Evolutionary conservation across 1,139 yeast genomes (phyloP).

Genomic region (Dujonia santamariae): DNA sequence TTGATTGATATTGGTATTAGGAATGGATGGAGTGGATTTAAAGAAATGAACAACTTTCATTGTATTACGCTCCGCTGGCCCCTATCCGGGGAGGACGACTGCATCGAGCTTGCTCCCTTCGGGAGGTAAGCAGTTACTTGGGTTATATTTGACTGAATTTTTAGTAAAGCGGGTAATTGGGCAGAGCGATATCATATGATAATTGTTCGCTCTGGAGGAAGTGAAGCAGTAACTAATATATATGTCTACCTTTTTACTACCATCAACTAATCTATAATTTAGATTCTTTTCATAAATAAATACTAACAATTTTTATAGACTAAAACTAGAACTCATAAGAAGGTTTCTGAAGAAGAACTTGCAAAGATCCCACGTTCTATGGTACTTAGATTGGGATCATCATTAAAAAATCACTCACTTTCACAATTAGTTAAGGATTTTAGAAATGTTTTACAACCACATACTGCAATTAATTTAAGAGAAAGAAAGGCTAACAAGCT

Average conservation of each 20-base stretch:
- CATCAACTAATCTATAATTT: too few relatives aligned
- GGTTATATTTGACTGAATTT: too few relatives aligned
- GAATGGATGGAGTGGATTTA: too few relatives aligned
- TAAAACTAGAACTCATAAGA: slow-evolving; percentile 85
- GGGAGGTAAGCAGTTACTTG: too few relatives aligned
- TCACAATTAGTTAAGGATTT: slow-evolving; percentile 84
- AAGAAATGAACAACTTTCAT: too few relatives aligned
- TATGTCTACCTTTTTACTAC: slow-evolving; percentile 2
- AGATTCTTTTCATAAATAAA: not conserved
- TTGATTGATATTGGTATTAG: not conserved
- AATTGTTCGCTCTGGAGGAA: too few relatives aligned
- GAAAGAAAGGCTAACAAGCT: slow-evolving; percentile 86
- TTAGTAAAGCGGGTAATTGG: too few relatives aligned
- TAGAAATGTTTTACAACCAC: slow-evolving; percentile 92
- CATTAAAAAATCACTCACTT: slow-evolving; percentile 76
- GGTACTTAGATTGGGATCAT: slow-evolving; percentile 85
- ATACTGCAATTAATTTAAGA: slow-evolving; percentile 83
- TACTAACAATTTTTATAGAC: slow-evolving; percentile 6
- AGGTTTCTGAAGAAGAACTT: slow-evolving; percentile 61
- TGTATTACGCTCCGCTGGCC: too few relatives aligned
- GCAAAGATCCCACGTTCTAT: slow-evolving; percentile 83
- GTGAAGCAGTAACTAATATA: too few relatives aligned
- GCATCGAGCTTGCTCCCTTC: too few relatives aligned
- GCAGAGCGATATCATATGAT: too few relatives aligned
- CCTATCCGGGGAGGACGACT: too few relatives aligned